Evolutionary conservation across 345 rosid genomes (phyloP), one percentile per base, ranked within the genome.

Genomic region (Eucalyptus guilfoylei): DNA sequence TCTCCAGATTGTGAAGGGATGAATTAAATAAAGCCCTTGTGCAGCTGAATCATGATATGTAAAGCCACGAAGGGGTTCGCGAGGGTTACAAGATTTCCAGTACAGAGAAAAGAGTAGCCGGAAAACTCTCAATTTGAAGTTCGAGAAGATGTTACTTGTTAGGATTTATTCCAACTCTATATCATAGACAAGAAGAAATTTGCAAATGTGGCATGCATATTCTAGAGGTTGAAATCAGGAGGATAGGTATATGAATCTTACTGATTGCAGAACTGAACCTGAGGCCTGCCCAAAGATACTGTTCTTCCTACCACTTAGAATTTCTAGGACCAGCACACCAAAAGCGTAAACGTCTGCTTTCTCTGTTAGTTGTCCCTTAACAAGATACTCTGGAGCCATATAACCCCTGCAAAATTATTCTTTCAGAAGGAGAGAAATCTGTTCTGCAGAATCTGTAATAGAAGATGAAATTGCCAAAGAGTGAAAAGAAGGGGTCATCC

Each of bases 381-480:
- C 89, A 47, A 89, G 88, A 87, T 89, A 89, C 90, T 89, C 90
- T 6, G 90, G 90, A 87, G 90, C 90, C 89, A 89, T 89, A 42
- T 89, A 89, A 17, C 90, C 89, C 72, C 90, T 89, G 90, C 89
- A 89, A 50, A 32, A 54, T 42, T 37, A 80, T n/a, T 42, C 40
- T 44, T 69, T 80, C 40, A 88, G 64, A 49, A 34, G 37, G 17
- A 50, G 15, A 4, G n/a, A 85, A 62, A 58, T 34, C 47, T 47
- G 44, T 14, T n/a, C 11, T 4, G 47, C n/a, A n/a, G 50, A 48
- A 76, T 88, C 40, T 5, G 9, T 49, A 49, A 32, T 60, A 6
- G 80, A 87, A 42, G 44, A 64, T 87, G 72, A 24, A 32, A 54
- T 87, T 34, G 13, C 6, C 80, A 69, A 69, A 15, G 42, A 16